Conservation (phyloP, 352 stramenopile species). For the Phytophthora capsici region DNA sequence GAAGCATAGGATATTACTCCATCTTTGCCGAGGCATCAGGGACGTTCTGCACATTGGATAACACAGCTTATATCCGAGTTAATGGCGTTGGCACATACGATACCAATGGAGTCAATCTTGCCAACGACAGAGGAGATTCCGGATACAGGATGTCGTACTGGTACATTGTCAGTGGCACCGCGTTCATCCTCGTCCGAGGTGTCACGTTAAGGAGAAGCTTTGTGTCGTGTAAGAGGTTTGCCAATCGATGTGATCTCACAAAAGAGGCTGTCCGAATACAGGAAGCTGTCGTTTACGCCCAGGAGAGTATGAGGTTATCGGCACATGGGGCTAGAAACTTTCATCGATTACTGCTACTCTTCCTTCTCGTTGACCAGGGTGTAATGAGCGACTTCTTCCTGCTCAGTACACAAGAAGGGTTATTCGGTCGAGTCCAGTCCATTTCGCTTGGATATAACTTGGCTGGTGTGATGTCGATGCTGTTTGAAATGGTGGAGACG, state of each 20-base stretch:
- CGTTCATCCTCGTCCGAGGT: slow-evolving; percentile 20
- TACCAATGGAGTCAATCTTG: slow-evolving; percentile 22
- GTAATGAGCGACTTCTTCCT: slow-evolving; percentile 40
- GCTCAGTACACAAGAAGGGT: slow-evolving; percentile 29
- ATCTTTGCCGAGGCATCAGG: slow-evolving; percentile 31
- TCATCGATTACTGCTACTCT: slow-evolving; percentile 23
- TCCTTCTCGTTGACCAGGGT: slow-evolving; percentile 29
- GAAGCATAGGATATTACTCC: slow-evolving; percentile 39
- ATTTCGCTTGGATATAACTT: slow-evolving; percentile 42
- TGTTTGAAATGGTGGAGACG: slow-evolving; percentile 40
- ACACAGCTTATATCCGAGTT: slow-evolving; percentile 18
- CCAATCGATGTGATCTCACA: slow-evolving; percentile 14
- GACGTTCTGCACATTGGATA: slow-evolving; percentile 20
- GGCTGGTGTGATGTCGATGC: slow-evolving; percentile 28
- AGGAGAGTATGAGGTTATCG: slow-evolving; percentile 26
- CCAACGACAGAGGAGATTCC: slow-evolving; percentile 11
- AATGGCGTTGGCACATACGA: slow-evolving; percentile 21
- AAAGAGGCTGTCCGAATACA: slow-evolving; percentile 17
- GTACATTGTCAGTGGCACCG: slow-evolving; percentile 18
- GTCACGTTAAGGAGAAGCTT: slow-evolving; percentile 30
- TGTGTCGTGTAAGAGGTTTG: slow-evolving; percentile 16
- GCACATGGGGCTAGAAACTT: slow-evolving; percentile 26
- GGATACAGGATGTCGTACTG: slow-evolving; percentile 35
- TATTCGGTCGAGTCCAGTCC: slow-evolving; percentile 30
- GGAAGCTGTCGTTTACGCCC: slow-evolving; percentile 23